Base-by-base conservation (phyloP, 169 alveolate genomes). In the Plasmodium chabaudi region DNA sequence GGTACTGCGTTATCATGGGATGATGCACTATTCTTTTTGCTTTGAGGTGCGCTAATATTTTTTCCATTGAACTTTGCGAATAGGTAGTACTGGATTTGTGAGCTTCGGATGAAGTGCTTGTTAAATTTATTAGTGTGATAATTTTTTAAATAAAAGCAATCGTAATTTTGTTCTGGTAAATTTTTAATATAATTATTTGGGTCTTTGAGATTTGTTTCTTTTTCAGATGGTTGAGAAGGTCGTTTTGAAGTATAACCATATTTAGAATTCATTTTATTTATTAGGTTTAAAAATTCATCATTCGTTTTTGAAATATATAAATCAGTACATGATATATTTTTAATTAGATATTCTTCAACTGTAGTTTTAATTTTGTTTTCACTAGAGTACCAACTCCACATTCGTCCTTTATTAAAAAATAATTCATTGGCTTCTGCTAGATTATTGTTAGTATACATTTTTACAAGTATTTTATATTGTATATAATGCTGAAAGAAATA, bases 381-480 rank as follows among this genome's bases (percentile, higher is more conserved):
- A 55, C 49, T 79, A 19, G 72, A 12, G 27, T 79, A 79, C 89
- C 89, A 79, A 0, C 17, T 55, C 89, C 89, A 79, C 60, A 79
- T 44, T 27, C 34, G 63, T 34, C 75, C 68, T 44, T 67, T 79
- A 46, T 67, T 69, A 10, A 63, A 61, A 51, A 79, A 70, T 1
- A 79, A 25, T 67, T 79, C 89, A 70, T 79, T 82, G 10, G 84
- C 89, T 23, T 65, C 61, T 27, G 21, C 12, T 4, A 79, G 46
- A 25, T 67, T 27, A 6, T 79, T 79, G 6, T 39, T 39, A 21
- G 67, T 55, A 42, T 67, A 67, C 25, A 79, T 12, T 25, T 79
- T 79, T 27, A 67, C 39, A 39, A 79, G 39, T 17, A 67, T 55
- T 79, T 67, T 79, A 67, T 79, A 79, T n/a, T 67, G 67, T 15